These are phyloP conservation scores for Carallia pectinifolia DNA, from an alignment of 345 rosid genomes.

Conservation along the genomic window DNA sequence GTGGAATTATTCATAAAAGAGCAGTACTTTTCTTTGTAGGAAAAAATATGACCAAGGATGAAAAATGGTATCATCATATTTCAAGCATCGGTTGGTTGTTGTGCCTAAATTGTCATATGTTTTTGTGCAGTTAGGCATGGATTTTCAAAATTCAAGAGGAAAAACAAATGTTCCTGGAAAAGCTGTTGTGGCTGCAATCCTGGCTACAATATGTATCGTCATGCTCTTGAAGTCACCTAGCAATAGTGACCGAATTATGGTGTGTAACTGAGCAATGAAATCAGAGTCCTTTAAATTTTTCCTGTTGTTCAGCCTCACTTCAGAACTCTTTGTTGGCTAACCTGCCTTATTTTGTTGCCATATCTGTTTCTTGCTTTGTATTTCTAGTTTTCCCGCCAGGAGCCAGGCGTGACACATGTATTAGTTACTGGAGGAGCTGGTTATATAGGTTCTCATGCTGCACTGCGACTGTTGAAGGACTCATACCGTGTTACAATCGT, in stretches of 20 bases:
- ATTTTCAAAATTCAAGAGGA: slow-evolving; percentile 8
- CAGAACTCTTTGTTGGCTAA: neutral
- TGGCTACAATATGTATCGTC: slow-evolving; percentile 8
- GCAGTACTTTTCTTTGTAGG: too few relatives aligned
- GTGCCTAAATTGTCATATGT: neutral
- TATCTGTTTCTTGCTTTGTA: neutral
- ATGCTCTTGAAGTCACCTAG: slow-evolving; percentile 1
- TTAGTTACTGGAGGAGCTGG: slow-evolving; percentile 28
- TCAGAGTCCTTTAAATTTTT: neutral
- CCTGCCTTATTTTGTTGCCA: neutral
- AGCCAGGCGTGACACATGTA: slow-evolving; percentile 11
- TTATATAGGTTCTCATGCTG: slow-evolving; percentile 25
- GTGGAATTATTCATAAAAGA: too few relatives aligned
- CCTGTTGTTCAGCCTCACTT: neutral
- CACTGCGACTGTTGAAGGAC: slow-evolving; percentile 22
- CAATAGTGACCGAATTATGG: neutral
- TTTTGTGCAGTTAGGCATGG: slow-evolving; percentile 12
- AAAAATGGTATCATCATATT: too few relatives aligned
- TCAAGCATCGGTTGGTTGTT: neutral
- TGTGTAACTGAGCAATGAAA: neutral
- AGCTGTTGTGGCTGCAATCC: neutral
- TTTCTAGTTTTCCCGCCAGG: slow-evolving; percentile 14
- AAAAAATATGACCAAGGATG: too few relatives aligned
- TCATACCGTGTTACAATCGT: slow-evolving; percentile 18
- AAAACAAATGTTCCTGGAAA: slow-evolving; percentile 5